Percentiles rank a stretch among this genome's conserved stretches.
Evolutionary conservation across 2,329 filamentous ascomycete species (phyloP).

Genomic region (Basipetospora chlamydospora): DNA sequence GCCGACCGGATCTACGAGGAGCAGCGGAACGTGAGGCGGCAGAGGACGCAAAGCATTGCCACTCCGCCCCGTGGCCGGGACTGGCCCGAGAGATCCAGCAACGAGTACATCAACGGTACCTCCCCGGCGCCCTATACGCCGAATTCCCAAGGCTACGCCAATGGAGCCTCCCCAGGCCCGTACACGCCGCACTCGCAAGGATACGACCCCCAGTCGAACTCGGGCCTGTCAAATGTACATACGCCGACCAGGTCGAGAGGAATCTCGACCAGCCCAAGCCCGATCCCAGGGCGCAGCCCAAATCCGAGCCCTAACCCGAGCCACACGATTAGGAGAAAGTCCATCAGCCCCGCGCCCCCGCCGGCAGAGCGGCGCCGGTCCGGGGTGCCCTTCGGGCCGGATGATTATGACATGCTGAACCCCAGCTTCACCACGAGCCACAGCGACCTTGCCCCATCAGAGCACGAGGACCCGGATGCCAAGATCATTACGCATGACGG

Average conservation of each 20-base stretch:
- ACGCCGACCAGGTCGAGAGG: slow-evolving; percentile 11
- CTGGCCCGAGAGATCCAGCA: slow-evolving; percentile 11
- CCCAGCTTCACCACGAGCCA: slow-evolving; percentile 29
- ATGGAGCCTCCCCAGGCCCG: not conserved
- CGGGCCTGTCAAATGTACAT: slow-evolving; percentile 22
- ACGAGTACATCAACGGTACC: slow-evolving; percentile 14
- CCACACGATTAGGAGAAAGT: slow-evolving; percentile 53
- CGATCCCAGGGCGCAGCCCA: slow-evolving; percentile 17
- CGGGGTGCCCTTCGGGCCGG: slow-evolving; percentile 56
- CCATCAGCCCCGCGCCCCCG: slow-evolving; percentile 55
- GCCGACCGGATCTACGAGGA: slow-evolving; percentile 43
- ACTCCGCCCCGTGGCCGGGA: slow-evolving; percentile 23
- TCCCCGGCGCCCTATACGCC: not conserved
- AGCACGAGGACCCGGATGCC: slow-evolving; percentile 36
- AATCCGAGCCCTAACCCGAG: slow-evolving; percentile 23
- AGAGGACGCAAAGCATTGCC: slow-evolving; percentile 14
- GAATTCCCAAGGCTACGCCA: too few relatives aligned
- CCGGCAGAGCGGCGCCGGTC: slow-evolving; percentile 36
- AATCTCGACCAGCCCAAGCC: slow-evolving; percentile 21
- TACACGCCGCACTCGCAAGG: slow-evolving; percentile 19
- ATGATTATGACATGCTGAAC: slow-evolving; percentile 62
- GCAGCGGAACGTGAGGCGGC: slow-evolving; percentile 28
- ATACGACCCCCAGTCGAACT: slow-evolving; percentile 26
- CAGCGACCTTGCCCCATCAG: slow-evolving; percentile 17
- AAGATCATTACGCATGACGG: slow-evolving; percentile 67